phyloP scores from a whole-genome alignment of 768 basidiomycete genomes.

The Russula abietina region DNA sequence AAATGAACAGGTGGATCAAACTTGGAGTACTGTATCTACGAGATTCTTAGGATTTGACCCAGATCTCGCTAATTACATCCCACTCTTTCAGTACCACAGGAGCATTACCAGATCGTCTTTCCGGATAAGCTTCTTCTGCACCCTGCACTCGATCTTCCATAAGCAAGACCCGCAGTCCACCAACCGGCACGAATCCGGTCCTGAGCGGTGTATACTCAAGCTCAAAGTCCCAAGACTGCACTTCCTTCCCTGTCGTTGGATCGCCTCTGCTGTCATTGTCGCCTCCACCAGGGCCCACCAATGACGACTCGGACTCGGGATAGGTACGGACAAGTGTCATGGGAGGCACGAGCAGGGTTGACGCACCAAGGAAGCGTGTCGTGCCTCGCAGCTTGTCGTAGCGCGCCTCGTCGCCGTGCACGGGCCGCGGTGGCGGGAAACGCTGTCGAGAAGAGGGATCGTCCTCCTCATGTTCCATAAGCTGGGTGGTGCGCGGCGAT shows the following conservation, averaged over 20 bases:
- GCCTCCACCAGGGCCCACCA: background rate
- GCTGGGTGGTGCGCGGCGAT: slow-evolving; percentile 16
- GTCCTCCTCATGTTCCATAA: background rate
- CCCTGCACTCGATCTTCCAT: slow-evolving; percentile 49
- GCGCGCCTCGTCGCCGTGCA: slow-evolving; percentile 14
- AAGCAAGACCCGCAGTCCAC: slow-evolving; percentile 67
- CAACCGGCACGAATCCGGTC: slow-evolving; percentile 56
- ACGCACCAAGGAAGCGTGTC: slow-evolving; percentile 41
- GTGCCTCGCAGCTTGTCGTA: slow-evolving; percentile 16
- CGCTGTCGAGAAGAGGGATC: background rate
- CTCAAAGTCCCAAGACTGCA: slow-evolving; percentile 49
- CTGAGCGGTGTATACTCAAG: slow-evolving; percentile 53
- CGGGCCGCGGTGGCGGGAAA: slow-evolving; percentile 16
- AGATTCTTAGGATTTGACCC: slow-evolving; percentile 39
- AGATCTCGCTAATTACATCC: slow-evolving; percentile 65
- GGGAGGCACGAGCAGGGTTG: slow-evolving; percentile 42
- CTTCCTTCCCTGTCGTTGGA: slow-evolving; percentile 5
- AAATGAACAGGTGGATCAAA: background rate
- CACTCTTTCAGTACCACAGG: slow-evolving; percentile 58
- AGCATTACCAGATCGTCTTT: slow-evolving; percentile 25
- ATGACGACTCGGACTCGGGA: slow-evolving; percentile 26
- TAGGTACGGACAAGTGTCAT: slow-evolving; percentile 29
- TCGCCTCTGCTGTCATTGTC: slow-evolving; percentile 21
- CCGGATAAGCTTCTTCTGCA: slow-evolving; percentile 26
- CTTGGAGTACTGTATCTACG: background rate